phyloP scores from a whole-genome alignment of 371 early-diverging fungal species.

The Blyttiomyces sp. region DNA sequence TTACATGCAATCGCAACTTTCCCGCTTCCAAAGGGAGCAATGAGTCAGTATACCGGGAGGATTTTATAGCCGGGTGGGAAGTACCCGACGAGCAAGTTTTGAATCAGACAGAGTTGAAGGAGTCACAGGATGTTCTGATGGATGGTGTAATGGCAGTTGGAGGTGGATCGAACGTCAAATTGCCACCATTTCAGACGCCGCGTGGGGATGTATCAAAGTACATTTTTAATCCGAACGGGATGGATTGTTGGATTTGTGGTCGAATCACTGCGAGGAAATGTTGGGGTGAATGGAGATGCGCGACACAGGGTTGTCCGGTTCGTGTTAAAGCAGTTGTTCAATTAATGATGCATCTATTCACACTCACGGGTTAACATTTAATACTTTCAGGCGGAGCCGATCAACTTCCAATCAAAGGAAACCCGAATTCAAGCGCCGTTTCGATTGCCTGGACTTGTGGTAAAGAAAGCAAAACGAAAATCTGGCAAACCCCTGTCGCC shows the following conservation, averaged over 20 bases:
- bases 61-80: background rate
- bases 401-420: background rate
- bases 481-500: too few species aligned
- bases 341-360: background rate
- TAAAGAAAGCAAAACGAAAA: background rate
- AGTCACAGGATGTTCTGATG: too few species aligned
- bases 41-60: too few species aligned
- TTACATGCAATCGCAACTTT: too few species aligned
- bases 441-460: background rate
- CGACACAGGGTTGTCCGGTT: background rate
- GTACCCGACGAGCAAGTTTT: background rate
- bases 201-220: background rate
- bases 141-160: too few species aligned
- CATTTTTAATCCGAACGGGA: background rate
- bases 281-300: constrained; percentile 14
- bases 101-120: too few species aligned
- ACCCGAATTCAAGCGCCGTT: background rate
- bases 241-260: constrained; percentile 7
- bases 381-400: background rate
- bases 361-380: background rate
- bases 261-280: constrained; percentile 6
- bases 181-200: background rate
- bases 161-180: background rate
- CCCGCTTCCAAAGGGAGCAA: too few species aligned
- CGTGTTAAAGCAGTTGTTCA: too few species aligned